Conservation (phyloP, 257 asterid species). For the Avicennia marina region DNA sequence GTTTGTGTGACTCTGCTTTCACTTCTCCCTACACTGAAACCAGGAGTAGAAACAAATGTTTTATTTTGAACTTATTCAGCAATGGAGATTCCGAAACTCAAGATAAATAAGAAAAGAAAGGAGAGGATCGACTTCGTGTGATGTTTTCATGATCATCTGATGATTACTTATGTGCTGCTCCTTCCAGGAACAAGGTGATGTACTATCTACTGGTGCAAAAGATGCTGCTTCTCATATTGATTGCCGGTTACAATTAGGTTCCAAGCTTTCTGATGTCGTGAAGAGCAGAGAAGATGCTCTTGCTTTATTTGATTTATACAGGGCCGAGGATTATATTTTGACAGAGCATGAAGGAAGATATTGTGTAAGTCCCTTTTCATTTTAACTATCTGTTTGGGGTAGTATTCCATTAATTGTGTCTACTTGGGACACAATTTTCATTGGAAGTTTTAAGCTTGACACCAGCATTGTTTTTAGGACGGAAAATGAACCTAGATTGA, state of each 20-base stretch:
- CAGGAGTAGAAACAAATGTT: constrained; percentile 4
- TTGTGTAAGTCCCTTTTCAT: constrained; percentile 47
- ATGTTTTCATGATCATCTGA: neutral
- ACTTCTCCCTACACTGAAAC: constrained; percentile 6
- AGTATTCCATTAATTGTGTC: too few species aligned
- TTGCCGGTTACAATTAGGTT: constrained; percentile 63
- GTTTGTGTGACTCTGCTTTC: too few species aligned
- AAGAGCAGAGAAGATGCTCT: constrained; percentile 64
- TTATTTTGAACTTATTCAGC: neutral
- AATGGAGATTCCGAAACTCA: neutral
- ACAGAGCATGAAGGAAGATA: constrained; percentile 75
- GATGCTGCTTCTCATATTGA: constrained; percentile 76
- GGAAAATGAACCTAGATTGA: too few species aligned
- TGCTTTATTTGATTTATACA: constrained; percentile 66
- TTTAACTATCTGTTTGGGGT: neutral
- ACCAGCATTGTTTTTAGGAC: too few species aligned
- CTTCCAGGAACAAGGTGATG: constrained; percentile 49
- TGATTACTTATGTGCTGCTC: constrained; percentile 9
- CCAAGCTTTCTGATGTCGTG: constrained; percentile 69
- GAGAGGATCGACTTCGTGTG: neutral
- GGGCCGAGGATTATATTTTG: constrained; percentile 70
- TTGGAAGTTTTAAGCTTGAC: too few species aligned
- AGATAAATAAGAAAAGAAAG: neutral
- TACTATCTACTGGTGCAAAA: constrained; percentile 74
- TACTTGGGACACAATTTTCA: neutral